These are phyloP conservation scores for Trypanosoma theileri DNA, from an alignment of 208 protist species.

Conservation along the genomic window DNA sequence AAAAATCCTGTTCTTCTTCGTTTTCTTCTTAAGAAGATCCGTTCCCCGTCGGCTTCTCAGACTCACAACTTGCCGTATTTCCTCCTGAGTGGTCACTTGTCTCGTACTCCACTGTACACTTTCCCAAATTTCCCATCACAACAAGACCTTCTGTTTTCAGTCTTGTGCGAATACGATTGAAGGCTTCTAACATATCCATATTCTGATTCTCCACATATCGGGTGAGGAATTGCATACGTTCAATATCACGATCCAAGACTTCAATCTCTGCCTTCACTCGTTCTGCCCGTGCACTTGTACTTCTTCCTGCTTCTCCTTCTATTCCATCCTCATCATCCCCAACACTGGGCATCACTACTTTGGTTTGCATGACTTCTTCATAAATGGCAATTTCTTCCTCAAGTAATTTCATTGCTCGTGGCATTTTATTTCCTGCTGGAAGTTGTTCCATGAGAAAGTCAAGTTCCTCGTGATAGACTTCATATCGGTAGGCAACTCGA, in stretches of 20 bases:
- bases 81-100: not conserved
- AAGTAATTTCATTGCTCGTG: constrained; percentile 68
- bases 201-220: constrained; percentile 58
- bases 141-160: constrained; percentile 51
- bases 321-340: constrained; percentile 9
- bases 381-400: constrained; percentile 73
- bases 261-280: constrained; percentile 54
- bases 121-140: constrained; percentile 50
- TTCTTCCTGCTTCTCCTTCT: constrained; percentile 3
- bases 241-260: constrained; percentile 54
- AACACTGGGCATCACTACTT: constrained; percentile 8
- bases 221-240: constrained; percentile 43
- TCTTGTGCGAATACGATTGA: constrained; percentile 53
- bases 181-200: constrained; percentile 43
- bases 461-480: constrained; percentile 92
- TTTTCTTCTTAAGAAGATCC: not conserved
- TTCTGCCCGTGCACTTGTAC: constrained; percentile 16
- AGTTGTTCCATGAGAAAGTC: constrained; percentile 86
- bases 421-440: constrained; percentile 39
- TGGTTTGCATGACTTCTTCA: constrained; percentile 37
- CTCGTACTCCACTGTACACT: not conserved
- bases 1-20: not conserved
- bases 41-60: not conserved
- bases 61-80: not conserved
- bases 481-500: constrained; percentile 93